Evolutionary conservation across 2,329 filamentous ascomycete species (phyloP).

Genomic region (Arthroderma sp.): DNA sequence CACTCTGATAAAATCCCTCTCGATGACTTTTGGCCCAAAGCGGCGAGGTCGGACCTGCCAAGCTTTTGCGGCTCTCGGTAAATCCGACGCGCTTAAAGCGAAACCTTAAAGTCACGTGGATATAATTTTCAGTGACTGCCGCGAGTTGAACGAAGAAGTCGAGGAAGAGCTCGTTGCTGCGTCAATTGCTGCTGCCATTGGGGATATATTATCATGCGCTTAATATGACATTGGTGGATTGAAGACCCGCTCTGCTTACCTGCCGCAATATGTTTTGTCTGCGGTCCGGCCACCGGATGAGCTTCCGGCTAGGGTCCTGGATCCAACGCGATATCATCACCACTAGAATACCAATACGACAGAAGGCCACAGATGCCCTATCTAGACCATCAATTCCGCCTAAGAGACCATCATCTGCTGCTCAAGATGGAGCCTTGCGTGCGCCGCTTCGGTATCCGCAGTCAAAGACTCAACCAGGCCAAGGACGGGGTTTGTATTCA

Average conservation of each 20-base stretch:
- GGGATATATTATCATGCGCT: neutral
- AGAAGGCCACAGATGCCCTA: constrained; percentile 2
- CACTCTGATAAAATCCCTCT: neutral
- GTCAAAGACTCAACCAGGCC: constrained; percentile 4
- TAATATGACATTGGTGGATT: neutral
- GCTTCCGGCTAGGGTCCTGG: neutral
- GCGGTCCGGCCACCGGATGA: neutral
- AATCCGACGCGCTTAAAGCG: neutral
- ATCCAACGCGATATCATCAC: neutral
- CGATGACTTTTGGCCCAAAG: neutral
- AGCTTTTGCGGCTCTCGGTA: neutral
- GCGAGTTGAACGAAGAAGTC: neutral
- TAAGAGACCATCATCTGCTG: neutral
- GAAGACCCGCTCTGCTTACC: neutral
- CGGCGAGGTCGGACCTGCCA: neutral
- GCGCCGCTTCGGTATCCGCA: constrained; percentile 8
- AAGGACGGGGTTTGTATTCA: constrained; percentile 4
- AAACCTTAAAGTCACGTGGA: neutral
- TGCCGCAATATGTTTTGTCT: neutral
- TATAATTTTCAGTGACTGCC: neutral
- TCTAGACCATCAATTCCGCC: neutral
- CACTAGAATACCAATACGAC: constrained; percentile 5
- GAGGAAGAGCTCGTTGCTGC: neutral
- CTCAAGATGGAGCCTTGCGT: constrained; percentile 1
- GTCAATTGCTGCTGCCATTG: neutral